A percentile compares a stretch with the other conserved stretches of the same genome.
These are phyloP conservation scores for Garcia nutans DNA, from an alignment of 345 rosid genomes.

Conservation along the genomic window DNA sequence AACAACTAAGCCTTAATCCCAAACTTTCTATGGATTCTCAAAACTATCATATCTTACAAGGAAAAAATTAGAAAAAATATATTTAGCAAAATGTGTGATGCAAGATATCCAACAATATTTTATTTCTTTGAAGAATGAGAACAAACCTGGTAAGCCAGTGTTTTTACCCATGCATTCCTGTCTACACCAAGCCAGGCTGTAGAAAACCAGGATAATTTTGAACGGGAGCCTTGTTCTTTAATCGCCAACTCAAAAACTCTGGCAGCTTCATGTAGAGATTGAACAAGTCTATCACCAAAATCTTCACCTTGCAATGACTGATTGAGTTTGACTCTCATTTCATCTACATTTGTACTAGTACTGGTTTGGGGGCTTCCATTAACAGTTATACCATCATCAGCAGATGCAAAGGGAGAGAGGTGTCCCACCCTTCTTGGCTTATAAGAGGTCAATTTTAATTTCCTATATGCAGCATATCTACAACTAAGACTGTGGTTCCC, in stretches of 20 bases:
- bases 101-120: neutral
- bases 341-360: constrained; percentile 56
- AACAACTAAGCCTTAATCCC: too few relatives aligned
- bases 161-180: constrained; percentile 80
- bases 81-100: neutral
- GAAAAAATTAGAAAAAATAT: constrained; percentile 3
- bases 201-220: constrained; percentile 78
- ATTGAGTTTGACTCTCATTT: constrained; percentile 60
- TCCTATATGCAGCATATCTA: constrained; percentile 30
- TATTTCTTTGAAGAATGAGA: constrained; percentile 1
- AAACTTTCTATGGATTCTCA: too few relatives aligned
- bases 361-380: constrained; percentile 56
- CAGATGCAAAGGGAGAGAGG: constrained; percentile 49
- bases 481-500: constrained; percentile 24
- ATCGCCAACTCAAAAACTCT: constrained; percentile 78
- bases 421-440: constrained; percentile 41
- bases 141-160: constrained; percentile 87
- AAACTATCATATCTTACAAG: neutral
- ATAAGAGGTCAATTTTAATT: constrained; percentile 19
- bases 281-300: constrained; percentile 71
- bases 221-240: constrained; percentile 49
- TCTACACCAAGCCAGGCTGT: constrained; percentile 86
- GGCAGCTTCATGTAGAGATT: constrained; percentile 81
- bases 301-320: constrained; percentile 68
- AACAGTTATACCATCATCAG: constrained; percentile 76